Conservation (phyloP, 225 moss, liverwort and hornwort species). For the Sphagnum tenellum region DNA sequence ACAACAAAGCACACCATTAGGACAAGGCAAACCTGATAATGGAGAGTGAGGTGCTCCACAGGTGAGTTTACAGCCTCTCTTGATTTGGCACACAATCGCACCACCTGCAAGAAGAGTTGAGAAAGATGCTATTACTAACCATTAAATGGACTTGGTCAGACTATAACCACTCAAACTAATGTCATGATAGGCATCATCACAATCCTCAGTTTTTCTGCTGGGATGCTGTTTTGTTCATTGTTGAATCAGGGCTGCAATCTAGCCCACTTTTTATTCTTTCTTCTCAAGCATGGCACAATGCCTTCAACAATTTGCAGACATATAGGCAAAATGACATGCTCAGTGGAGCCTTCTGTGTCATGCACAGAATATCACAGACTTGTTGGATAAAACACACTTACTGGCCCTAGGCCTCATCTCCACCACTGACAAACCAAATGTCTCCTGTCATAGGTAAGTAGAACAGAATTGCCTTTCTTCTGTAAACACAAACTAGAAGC, state of each 20-base stretch:
- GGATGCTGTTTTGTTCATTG: too few species aligned
- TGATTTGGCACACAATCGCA: constrained; percentile 86
- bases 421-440: too few species aligned
- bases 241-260: too few species aligned
- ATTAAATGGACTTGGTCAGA: too few species aligned
- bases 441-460: too few species aligned
- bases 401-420: too few species aligned
- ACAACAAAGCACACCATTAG: background rate
- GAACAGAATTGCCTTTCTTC: too few species aligned
- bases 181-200: background rate
- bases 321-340: background rate
- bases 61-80: constrained; percentile 98
- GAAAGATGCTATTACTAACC: background rate
- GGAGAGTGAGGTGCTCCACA: constrained; percentile 90
- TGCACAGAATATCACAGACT: background rate
- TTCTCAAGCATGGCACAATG: too few species aligned
- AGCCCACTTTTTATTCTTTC: too few species aligned
- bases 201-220: background rate
- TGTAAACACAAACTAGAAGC: background rate
- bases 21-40: constrained; percentile 63
- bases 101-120: constrained; percentile 44
- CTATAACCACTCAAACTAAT: too few species aligned
- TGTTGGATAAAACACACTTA: background rate
- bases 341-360: background rate
- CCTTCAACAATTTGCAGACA: background rate